Evolutionary conservation across 1,284 basidiomycete species (phyloP).

Genomic region (Cryptococcus sp.): DNA sequence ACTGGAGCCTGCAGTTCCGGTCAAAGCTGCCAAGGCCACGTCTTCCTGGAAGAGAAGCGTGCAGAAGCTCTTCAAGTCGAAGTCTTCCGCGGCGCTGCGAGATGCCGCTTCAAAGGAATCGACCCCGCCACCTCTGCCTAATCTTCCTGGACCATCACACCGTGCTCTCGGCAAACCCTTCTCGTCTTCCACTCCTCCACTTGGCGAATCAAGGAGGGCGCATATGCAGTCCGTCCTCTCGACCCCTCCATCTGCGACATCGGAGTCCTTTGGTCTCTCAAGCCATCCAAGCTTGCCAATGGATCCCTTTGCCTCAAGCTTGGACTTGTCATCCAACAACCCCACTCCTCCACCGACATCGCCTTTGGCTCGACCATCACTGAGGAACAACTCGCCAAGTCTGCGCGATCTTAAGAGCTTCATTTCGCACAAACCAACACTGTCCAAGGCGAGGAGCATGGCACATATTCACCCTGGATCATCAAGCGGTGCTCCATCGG

Average conservation of each 20-base stretch:
- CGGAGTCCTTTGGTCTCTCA: conserved; percentile 20
- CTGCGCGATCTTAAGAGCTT: conserved; percentile 35
- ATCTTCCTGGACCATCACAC: conserved; percentile 9
- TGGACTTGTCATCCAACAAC: conserved; percentile 29
- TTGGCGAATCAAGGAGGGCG: conserved; percentile 19
- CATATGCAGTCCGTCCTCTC: conserved; percentile 12
- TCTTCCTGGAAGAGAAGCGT: conserved; percentile 46
- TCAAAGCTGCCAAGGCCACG: conserved; percentile 14
- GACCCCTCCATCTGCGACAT: conserved; percentile 12
- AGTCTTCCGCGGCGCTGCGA: conserved; percentile 38
- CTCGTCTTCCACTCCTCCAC: conserved; percentile 31
- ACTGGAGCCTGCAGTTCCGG: conserved; percentile 1
- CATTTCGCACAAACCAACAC: conserved; percentile 18
- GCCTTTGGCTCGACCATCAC: conserved; percentile 10
- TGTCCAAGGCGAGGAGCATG: conserved; percentile 36
- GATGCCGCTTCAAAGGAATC: conserved; percentile 23
- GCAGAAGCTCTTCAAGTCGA: conserved; percentile 46
- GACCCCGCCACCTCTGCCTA: conserved; percentile 28
- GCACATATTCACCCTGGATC: conserved; percentile 30
- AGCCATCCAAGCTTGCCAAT: conserved; percentile 22
- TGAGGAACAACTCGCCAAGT: conserved; percentile 34
- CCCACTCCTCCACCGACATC: conserved; percentile 7
- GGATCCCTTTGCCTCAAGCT: conserved; percentile 44
- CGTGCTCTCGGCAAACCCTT: conserved; percentile 29
- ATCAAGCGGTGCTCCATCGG: conserved; percentile 15